These are phyloP conservation scores for Suillus sp. DNA, from an alignment of 768 basidiomycete genomes.

Conservation along the genomic window DNA sequence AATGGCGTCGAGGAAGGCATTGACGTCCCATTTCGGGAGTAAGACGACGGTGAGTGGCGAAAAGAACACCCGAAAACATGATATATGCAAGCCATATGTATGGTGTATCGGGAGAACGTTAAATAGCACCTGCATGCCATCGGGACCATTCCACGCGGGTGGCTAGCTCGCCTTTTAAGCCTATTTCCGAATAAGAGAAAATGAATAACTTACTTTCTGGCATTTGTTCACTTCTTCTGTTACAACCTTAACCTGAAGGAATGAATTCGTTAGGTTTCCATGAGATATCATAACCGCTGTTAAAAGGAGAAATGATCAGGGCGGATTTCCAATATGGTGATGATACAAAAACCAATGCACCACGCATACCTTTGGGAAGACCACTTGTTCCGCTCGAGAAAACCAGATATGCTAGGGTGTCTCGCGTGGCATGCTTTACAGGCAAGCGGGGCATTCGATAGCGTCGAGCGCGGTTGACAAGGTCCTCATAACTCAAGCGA, in stretches of 20 bases:
- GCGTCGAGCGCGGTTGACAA: conserved; percentile 43
- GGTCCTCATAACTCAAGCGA: conserved; percentile 44
- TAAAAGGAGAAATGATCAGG: not conserved
- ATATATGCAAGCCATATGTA: conserved; percentile 58
- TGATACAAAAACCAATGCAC: not conserved
- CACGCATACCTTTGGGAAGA: conserved; percentile 61
- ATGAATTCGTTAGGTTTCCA: conserved; percentile 54
- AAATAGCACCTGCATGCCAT: conserved; percentile 49
- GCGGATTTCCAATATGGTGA: conserved; percentile 9
- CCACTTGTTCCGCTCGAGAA: conserved; percentile 84
- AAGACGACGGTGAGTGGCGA: conserved; percentile 51
- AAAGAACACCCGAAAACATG: conserved; percentile 51
- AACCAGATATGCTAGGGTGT: conserved; percentile 68
- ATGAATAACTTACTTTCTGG: conserved; percentile 37
- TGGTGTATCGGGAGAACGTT: conserved; percentile 73
- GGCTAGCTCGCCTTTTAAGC: conserved; percentile 32
- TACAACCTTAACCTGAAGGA: conserved; percentile 41
- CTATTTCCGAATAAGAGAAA: not conserved
- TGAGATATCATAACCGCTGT: conserved; percentile 76
- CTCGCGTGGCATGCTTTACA: conserved; percentile 45
- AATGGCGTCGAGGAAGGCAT: conserved; percentile 52
- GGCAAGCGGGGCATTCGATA: conserved; percentile 43
- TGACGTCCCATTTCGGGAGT: conserved; percentile 61
- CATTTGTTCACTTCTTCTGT: conserved; percentile 36
- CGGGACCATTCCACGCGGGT: conserved; percentile 41